phyloP scores from a whole-genome alignment of 2,329 filamentous ascomycete species.

The Xylariaceae sp. region DNA sequence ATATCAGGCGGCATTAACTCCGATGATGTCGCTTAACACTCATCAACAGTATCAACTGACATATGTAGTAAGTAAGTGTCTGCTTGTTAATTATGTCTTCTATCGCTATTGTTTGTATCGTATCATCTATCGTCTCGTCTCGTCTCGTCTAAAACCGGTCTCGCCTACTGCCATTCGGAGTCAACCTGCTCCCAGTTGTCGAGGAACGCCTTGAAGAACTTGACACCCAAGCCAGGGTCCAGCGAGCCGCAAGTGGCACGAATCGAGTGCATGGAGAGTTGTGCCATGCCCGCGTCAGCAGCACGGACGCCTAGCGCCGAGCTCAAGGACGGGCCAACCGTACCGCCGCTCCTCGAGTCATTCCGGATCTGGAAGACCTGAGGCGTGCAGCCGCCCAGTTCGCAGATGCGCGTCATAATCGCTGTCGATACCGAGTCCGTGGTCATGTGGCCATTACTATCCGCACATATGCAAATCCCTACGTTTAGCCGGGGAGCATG shows the following conservation, averaged over 20 bases:
- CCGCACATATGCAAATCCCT: conserved; percentile 72
- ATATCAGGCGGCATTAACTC: background rate
- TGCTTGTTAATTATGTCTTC: background rate
- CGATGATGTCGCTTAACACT: background rate
- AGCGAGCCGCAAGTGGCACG: conserved; percentile 79
- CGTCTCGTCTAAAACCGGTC: background rate
- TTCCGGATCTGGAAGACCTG: conserved; percentile 96
- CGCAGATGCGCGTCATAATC: conserved; percentile 71
- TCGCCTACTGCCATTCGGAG: conserved; percentile 56
- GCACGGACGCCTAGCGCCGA: conserved; percentile 73
- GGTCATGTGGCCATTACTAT: conserved; percentile 93
- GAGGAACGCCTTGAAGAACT: conserved; percentile 84
- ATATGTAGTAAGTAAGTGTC: background rate
- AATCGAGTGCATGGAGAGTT: conserved; percentile 91
- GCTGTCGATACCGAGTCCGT: conserved; percentile 83
- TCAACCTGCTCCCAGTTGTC: conserved; percentile 83
- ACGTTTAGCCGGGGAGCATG: conserved; percentile 87
- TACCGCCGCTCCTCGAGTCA: conserved; percentile 82
- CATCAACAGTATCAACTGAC: background rate
- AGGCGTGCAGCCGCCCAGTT: conserved; percentile 63
- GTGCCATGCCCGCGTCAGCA: conserved; percentile 83
- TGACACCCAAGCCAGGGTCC: conserved; percentile 82
- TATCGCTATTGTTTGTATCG: background rate
- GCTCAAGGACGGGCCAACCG: conserved; percentile 88
- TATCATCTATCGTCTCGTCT: background rate